These are phyloP conservation scores for Amanita rimosa DNA, from an alignment of 768 basidiomycete genomes.

Conservation along the genomic window DNA sequence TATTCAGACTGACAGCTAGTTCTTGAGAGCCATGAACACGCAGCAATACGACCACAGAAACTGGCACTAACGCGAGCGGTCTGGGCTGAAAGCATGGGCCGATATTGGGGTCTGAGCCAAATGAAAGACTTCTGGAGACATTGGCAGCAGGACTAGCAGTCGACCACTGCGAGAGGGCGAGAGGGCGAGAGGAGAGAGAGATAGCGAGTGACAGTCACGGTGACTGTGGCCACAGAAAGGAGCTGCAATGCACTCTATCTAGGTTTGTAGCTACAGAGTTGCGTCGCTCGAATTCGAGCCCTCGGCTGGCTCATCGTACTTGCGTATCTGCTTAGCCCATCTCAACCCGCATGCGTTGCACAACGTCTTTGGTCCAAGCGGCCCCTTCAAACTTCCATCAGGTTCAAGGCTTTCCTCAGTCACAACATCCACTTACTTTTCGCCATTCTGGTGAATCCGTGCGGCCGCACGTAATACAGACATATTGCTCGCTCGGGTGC, in stretches of 20 bases:
- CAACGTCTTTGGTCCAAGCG: slow-evolving; percentile 90
- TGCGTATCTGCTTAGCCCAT: slow-evolving; percentile 69
- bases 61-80: slow-evolving; percentile 62
- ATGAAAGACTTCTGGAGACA: slow-evolving; percentile 66
- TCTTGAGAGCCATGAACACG: slow-evolving; percentile 34
- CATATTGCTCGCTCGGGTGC: slow-evolving; percentile 53
- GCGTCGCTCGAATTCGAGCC: neutral
- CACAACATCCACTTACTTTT: slow-evolving; percentile 37
- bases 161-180: slow-evolving; percentile 67
- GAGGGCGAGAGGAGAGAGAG: no score
- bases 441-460: slow-evolving; percentile 98
- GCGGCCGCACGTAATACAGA: slow-evolving; percentile 87
- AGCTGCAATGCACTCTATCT: no score
- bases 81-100: slow-evolving; percentile 83
- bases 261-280: no score
- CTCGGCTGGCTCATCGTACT: slow-evolving; percentile 23
- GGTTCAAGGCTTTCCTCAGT: neutral
- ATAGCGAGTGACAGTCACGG: neutral
- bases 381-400: slow-evolving; percentile 43
- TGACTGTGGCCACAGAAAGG: no score
- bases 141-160: slow-evolving; percentile 75
- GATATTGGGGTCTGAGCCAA: slow-evolving; percentile 81
- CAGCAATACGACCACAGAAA: neutral
- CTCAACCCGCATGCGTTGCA: slow-evolving; percentile 95
- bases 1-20: slow-evolving; percentile 85